Base-by-base conservation (phyloP, 495 filamentous ascomycete species). In the Chaetomium cochliodes region DNA sequence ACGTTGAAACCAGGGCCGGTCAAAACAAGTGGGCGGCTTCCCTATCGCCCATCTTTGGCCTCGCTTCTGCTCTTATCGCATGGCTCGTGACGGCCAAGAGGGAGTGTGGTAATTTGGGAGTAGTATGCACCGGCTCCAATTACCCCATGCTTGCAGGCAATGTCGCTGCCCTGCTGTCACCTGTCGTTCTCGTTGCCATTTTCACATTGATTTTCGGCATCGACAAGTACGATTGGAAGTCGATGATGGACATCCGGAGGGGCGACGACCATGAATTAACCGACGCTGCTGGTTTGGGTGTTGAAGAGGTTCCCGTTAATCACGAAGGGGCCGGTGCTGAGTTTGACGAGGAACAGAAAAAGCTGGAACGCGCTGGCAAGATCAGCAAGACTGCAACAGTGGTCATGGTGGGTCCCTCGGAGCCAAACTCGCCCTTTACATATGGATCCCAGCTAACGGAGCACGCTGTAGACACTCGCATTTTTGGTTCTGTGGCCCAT, bases 81-180 rank as follows among this genome's bases (percentile, higher is more conserved):
- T 98, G 93, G 93, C 82, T 98, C 2, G 92, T 96, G 7, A 96
- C 92, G 1, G 86, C 93, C 37, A 89, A 89, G 73, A 91, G 84
- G 72, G 73, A 92, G 72, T 91, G 83, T 67, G 91, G 92, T 26
- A 74, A 79, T 20, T 80, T 98, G 25, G 87, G 82, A 50, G 92
- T 98, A 51, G 77, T 72, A 3, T 91, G 86, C 59, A 93, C 91
- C 3, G 92, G 92, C 44, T 84, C 85, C 22, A 94, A 96, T 74
- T 89, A 91, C 71, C 92, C 92, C 52, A 96, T 94, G 92, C 79
- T 96, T 53, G 92, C 91, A 7, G 93, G 93, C 23, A 96, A 96
- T 41, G 78, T 84, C 9, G 71, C 88, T 12, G 91, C 92, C 0
- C 83, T 97, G 0, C 84, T 96, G 11, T 89, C 89, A 20, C 93